Evolutionary conservation across 768 basidiomycete genomes (phyloP), one percentile per base, ranked within the genome.

Genomic region (Rhizopogon vulgaris): DNA sequence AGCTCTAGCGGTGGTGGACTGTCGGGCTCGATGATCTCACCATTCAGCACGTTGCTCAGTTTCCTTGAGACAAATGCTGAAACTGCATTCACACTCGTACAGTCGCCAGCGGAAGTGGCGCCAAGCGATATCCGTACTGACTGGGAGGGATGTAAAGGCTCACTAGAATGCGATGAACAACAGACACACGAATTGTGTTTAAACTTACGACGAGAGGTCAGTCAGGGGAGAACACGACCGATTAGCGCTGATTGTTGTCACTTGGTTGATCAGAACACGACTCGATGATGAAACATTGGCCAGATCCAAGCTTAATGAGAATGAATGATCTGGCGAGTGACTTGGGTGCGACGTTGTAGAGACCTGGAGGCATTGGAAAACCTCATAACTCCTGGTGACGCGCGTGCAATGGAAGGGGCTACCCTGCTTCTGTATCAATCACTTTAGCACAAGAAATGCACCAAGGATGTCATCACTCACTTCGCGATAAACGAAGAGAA

Each of bases 401-500:
- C 79, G 75, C 3, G 80, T 73, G 38, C 78, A 79, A 53, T 80
- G 78, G 65, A 87, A 89, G n/a, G 72, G 58, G 7, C 69, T 62
- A 4, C 73, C 69, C 25, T 73, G 71, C 37, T 65, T 60, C 85
- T 89, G 45, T 34, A 41, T 32, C 40, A n/a, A 51, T 10, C 6
- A 41, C 52, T 38, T 58, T 37, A 58, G 40, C 17, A 47, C 22
- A 32, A 45, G 27, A 40, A 10, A 6, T 25, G 32, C 22, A 17
- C 22, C 11, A 25, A 22, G n/a, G 22, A 32, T 27, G 15, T 41
- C 12, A 8, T 18, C 22, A 46, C 66, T 56, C 60, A 82, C 84
- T 69, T 83, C 78, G 58, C 85, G 78, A 69, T 82, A 90, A 0
- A 82, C 75, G 63, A 92, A 78, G 12, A 93, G 66, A 7, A 89